These are phyloP conservation scores for Coemansia biformis DNA, from an alignment of 192 early-diverging fungal species.

Conservation along the genomic window DNA sequence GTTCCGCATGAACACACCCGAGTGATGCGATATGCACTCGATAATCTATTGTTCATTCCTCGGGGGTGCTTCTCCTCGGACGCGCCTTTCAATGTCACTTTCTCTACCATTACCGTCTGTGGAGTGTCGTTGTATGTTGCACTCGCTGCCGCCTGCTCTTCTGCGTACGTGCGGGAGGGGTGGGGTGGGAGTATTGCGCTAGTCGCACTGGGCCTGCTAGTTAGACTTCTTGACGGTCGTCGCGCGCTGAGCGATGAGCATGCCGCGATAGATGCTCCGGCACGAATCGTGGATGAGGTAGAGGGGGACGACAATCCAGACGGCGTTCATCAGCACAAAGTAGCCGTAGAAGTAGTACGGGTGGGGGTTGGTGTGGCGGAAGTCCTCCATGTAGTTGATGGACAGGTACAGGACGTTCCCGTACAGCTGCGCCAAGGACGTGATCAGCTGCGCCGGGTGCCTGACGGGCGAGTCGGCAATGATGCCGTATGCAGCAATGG, in stretches of 20 bases:
- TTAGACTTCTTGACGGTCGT: slow-evolving; percentile 44
- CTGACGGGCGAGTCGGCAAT: slow-evolving; percentile 52
- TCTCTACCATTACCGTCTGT: too few relatives aligned
- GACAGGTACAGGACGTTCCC: slow-evolving; percentile 78
- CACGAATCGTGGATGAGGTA: slow-evolving; percentile 49
- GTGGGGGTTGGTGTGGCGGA: slow-evolving; percentile 62
- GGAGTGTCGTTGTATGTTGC: too few relatives aligned
- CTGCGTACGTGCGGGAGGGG: too few relatives aligned
- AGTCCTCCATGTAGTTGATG: slow-evolving; percentile 65
- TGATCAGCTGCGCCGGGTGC: slow-evolving; percentile 55
- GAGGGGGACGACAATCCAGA: slow-evolving; percentile 77
- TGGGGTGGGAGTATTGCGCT: too few relatives aligned
- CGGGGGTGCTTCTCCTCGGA: too few relatives aligned
- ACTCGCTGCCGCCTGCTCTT: too few relatives aligned
- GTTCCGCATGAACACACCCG: slow-evolving; percentile 50
- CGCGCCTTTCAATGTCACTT: too few relatives aligned
- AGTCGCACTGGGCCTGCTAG: slow-evolving; percentile 28
- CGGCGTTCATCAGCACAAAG: slow-evolving; percentile 76
- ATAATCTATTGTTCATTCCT: not conserved
- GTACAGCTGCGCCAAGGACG: slow-evolving; percentile 71
- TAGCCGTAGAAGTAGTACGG: slow-evolving; percentile 87
- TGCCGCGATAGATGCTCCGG: slow-evolving; percentile 52
- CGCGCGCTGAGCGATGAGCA: slow-evolving; percentile 50
- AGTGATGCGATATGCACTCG: slow-evolving; percentile 6
- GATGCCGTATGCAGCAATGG: slow-evolving; percentile 55